These are phyloP conservation scores for Vigna unguiculata DNA, from an alignment of 306 rosid genomes.

Conservation along the genomic window DNA sequence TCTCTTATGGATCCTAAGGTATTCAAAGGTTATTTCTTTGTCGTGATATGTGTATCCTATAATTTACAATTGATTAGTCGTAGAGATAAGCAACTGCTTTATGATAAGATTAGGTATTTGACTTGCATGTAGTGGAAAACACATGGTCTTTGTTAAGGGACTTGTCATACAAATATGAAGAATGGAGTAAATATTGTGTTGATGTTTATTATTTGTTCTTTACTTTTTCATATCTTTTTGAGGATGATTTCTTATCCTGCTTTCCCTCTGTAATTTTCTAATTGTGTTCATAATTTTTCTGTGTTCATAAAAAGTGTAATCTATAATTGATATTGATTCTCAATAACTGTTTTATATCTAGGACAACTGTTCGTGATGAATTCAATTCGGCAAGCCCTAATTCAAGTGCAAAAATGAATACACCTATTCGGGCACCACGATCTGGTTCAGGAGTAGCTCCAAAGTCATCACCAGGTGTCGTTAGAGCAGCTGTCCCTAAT, in stretches of 20 bases:
- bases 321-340: conserved; percentile 8
- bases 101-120: conserved; percentile 8
- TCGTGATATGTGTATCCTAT: neutral
- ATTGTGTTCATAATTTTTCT: neutral
- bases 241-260: conserved; percentile 28
- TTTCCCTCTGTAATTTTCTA: conserved; percentile 20
- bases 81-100: conserved; percentile 22
- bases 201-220: conserved; percentile 24
- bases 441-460: conserved; percentile 72
- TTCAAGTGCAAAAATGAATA: conserved; percentile 62
- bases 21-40: neutral
- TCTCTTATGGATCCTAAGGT: conserved; percentile 5
- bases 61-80: conserved; percentile 13
- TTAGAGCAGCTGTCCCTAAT: conserved; percentile 65
- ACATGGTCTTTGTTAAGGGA: neutral
- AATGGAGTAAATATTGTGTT: conserved; percentile 7
- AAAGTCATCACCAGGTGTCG: conserved; percentile 72
- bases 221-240: neutral
- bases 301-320: neutral
- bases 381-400: conserved; percentile 72
- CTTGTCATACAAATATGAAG: conserved; percentile 7
- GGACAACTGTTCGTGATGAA: conserved; percentile 76
- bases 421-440: conserved; percentile 84
- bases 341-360: conserved; percentile 43
- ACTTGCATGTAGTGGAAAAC: conserved; percentile 20